Base-by-base conservation (phyloP, 2,329 filamentous ascomycete species). In the Epichloe hybrida region DNA sequence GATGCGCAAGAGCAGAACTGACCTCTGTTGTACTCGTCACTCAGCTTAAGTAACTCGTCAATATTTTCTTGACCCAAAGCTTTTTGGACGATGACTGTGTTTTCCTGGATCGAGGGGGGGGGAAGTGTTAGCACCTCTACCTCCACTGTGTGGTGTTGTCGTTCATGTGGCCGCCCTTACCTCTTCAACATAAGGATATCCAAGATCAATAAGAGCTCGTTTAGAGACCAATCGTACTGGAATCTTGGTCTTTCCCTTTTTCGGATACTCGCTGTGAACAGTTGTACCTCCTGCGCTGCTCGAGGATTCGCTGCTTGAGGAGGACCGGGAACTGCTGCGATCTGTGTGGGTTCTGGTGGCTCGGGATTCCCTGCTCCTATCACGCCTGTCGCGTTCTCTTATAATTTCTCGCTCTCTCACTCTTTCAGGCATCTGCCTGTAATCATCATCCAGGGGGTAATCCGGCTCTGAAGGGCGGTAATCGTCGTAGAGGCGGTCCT, bases 181-280 rank as follows among this genome's bases (percentile, higher is more conserved):
- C 75, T 95, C 88, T 70, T 94, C 86, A 51, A 87, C 77, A 59
- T 83, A 96, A 0, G 88, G 87, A 66, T 95, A 95, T 12, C 86
- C 84, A 13, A 95, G 73, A 56, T 95, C 87, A 55, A 86, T 83
- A 36, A 96, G 77, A 2, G 88, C 90, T 54, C 83, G 77, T 63
- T 86, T 84, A 56, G 86, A 86, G 13, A 94, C 87, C 53, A 95
- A 73, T 51, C 84, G 79, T 53, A 80, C 81, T 1, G 90, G 90
- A 64, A 96, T 89, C 58, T 86, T 81, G 13, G 90, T 96, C 75
- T 90, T 95, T 59, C 90, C 90, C 66, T 85, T 89, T 86, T 86
- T 86, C 11, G 85, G 84, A 56, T 86, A 88, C 52, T 82, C 76
- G 65, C 71, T 79, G 60, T 71, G 74, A n/a, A 74, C 64, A 9